Percentiles rank a stretch among this genome's conserved stretches.
Evolutionary conservation across 768 basidiomycete genomes (phyloP).

Genomic region (Neoboletus magnificus): DNA sequence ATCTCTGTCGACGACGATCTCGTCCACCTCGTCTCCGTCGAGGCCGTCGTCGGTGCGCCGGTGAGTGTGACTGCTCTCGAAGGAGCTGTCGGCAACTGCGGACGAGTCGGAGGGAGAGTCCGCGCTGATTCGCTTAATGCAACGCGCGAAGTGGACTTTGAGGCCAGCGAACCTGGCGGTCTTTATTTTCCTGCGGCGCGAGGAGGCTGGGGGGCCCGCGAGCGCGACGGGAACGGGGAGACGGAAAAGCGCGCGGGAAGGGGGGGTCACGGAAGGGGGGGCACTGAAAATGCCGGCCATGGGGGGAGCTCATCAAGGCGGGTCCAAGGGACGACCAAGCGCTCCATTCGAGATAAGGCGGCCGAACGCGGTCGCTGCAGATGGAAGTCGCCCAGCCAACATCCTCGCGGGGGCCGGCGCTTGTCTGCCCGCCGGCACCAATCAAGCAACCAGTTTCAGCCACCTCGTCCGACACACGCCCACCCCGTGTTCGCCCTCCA

Average conservation of each 20-base stretch:
- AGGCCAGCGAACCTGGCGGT: constrained; percentile 39
- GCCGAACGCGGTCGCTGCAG: background rate
- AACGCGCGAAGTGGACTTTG: constrained; percentile 45
- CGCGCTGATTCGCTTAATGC: constrained; percentile 53
- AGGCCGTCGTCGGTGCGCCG: constrained; percentile 29
- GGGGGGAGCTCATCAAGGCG: background rate
- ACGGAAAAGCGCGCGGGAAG: constrained; percentile 14
- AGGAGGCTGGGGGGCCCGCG: constrained; percentile 19
- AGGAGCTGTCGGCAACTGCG: constrained; percentile 45
- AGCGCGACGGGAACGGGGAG: constrained; percentile 46
- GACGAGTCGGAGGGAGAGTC: constrained; percentile 59
- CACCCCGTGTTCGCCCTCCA: background rate
- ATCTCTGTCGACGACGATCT: constrained; percentile 71
- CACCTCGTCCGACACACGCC: background rate
- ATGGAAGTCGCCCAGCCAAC: constrained; percentile 8
- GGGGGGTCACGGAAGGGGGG: background rate
- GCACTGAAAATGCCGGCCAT: background rate
- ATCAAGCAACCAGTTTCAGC: constrained; percentile 10
- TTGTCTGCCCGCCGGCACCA: constrained; percentile 1
- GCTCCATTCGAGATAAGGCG: background rate
- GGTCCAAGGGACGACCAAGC: background rate
- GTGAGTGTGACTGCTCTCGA: constrained; percentile 37
- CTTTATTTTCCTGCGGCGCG: constrained; percentile 33
- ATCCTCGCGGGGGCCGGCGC: background rate
- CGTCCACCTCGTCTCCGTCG: constrained; percentile 50